A percentile compares a stretch with the other conserved stretches of the same genome.
Conservation (phyloP, 1,284 basidiomycete species). For the Cryptococcus floricola region DNA sequence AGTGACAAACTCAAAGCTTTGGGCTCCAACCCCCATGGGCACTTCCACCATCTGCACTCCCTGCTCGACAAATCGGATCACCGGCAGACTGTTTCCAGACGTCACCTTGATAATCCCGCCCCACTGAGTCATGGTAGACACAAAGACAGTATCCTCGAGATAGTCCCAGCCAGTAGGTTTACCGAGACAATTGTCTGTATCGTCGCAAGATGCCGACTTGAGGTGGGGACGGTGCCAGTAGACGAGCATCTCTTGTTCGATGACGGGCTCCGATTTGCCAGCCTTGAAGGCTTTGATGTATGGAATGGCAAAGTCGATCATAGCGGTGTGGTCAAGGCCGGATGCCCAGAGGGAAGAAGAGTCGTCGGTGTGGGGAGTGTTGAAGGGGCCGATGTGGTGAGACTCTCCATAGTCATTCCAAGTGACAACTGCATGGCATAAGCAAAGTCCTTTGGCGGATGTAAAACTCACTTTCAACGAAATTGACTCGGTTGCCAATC, state of each 20-base stretch:
- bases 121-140: conserved; percentile 35
- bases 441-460: not conserved
- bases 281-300: conserved; percentile 49
- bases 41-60: conserved; percentile 37
- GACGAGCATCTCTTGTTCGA: conserved; percentile 40
- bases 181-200: conserved; percentile 40
- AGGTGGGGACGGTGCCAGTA: conserved; percentile 49
- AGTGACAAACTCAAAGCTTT: conserved; percentile 31
- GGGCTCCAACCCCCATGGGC: conserved; percentile 40
- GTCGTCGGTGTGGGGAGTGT: conserved; percentile 41
- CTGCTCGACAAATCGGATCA: conserved; percentile 25
- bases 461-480: conserved; percentile 36
- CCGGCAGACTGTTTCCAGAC: conserved; percentile 34
- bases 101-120: conserved; percentile 42
- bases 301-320: conserved; percentile 45
- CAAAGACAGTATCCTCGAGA: conserved; percentile 40
- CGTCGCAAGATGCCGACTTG: conserved; percentile 42
- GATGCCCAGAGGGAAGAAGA: conserved; percentile 39
- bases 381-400: conserved; percentile 43
- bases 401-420: conserved; percentile 51
- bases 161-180: conserved; percentile 42
- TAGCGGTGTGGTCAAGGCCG: conserved; percentile 42
- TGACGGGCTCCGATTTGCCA: conserved; percentile 26
- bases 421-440: conserved; percentile 32
- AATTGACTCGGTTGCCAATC: conserved; percentile 32